Conservation (phyloP, 169 alveolate genomes). For the Cryptosporidium viatorum region DNA sequence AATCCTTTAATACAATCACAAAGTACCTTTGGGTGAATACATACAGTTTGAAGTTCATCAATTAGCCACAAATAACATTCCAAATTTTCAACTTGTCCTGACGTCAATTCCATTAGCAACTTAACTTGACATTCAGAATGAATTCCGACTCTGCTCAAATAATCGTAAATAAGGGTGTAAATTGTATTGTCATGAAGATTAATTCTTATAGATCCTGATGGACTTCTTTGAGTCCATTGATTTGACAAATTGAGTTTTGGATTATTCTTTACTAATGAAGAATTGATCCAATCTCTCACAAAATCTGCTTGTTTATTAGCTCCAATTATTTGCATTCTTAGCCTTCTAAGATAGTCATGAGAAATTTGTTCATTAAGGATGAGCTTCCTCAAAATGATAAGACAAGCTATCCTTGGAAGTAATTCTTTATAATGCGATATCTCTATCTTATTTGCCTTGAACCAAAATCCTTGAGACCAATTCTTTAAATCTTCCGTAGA, state of each 20-base stretch:
- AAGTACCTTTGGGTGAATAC: conserved; percentile 49
- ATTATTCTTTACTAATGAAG: conserved; percentile 5
- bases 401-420: conserved; percentile 49
- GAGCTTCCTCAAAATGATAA: conserved; percentile 30
- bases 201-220: conserved; percentile 55
- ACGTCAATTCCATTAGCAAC: conserved; percentile 23
- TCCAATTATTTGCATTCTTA: conserved; percentile 66
- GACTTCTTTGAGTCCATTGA: conserved; percentile 62
- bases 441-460: conserved; percentile 17
- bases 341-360: conserved; percentile 46
- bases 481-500: conserved; percentile 9
- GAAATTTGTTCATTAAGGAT: conserved; percentile 26
- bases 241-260: conserved; percentile 17
- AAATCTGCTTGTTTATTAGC: conserved; percentile 5
- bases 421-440: background rate
- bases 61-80: conserved; percentile 64
- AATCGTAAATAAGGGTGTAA: conserved; percentile 1
- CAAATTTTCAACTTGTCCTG: conserved; percentile 12
- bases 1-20: conserved; percentile 47
- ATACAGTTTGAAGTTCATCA: conserved; percentile 55
- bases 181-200: conserved; percentile 41
- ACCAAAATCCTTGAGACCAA: conserved; percentile 64
- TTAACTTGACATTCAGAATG: conserved; percentile 24
- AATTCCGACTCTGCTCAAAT: conserved; percentile 45
- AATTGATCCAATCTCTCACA: conserved; percentile 66